These are phyloP conservation scores for Boletus vermiculosoides DNA, from an alignment of 768 basidiomycete species.

Conservation along the genomic window DNA sequence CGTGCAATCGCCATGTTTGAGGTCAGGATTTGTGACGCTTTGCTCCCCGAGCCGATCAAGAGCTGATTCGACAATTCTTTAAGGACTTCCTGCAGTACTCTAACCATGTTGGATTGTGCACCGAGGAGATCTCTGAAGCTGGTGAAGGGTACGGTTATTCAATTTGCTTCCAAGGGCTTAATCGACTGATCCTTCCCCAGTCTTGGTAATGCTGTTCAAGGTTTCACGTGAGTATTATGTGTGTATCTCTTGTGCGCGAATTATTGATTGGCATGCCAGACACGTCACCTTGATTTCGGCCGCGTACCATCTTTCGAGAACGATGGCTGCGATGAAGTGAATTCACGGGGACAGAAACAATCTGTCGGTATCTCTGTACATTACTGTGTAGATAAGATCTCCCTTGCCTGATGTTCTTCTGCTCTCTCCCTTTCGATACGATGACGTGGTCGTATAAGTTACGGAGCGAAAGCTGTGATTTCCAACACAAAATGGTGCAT, in stretches of 20 bases:
- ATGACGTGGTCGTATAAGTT: no score
- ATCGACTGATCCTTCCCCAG: constrained; percentile 35
- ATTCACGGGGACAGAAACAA: not conserved
- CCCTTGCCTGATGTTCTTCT: no score
- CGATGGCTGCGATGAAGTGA: constrained; percentile 30
- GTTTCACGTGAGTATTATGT: constrained; percentile 67
- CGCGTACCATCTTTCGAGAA: constrained; percentile 79
- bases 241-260: not conserved
- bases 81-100: constrained; percentile 79
- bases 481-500: no score
- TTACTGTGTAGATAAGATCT: constrained; percentile 16
- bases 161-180: not conserved
- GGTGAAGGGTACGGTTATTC: constrained; percentile 68
- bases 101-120: constrained; percentile 86
- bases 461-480: no score
- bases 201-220: constrained; percentile 85
- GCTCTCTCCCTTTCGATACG: no score
- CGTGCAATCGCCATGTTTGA: constrained; percentile 88
- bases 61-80: not conserved
- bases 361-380: not conserved
- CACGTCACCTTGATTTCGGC: constrained; percentile 85
- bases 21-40: constrained; percentile 40
- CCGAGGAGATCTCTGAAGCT: constrained; percentile 81
- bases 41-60: not conserved
- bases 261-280: constrained; percentile 33